Evolutionary conservation across 139 green algal species (phyloP).

Genomic region (Diplosphaera chodatii): DNA sequence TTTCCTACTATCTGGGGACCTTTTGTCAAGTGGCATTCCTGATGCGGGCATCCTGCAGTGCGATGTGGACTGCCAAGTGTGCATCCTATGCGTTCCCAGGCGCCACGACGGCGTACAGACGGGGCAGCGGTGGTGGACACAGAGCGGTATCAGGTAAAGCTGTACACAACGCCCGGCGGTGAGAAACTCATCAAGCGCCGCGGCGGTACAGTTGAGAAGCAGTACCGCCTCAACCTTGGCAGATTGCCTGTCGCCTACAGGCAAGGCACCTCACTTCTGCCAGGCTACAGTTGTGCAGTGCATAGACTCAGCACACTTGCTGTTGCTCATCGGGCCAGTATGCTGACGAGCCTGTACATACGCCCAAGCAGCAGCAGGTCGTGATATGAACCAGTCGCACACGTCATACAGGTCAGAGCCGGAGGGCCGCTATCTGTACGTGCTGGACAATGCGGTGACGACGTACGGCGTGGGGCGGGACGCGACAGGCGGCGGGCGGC

Average conservation of each 20-base stretch:
- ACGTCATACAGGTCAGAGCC: conserved; percentile 37
- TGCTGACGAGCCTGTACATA: no score
- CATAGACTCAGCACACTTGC: no score
- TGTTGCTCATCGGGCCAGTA: no score
- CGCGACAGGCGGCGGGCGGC: conserved; percentile 15
- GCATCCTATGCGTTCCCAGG: not conserved
- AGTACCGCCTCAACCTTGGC: conserved; percentile 63
- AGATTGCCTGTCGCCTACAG: conserved; percentile 73
- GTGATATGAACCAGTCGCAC: no score
- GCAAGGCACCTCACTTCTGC: conserved; percentile 1
- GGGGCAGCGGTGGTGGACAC: conserved; percentile 63
- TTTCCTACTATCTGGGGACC: no score
- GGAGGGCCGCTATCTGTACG: conserved; percentile 57
- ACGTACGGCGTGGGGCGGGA: conserved; percentile 38
- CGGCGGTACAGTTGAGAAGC: conserved; percentile 59
- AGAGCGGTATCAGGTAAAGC: conserved; percentile 42
- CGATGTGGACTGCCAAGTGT: no score
- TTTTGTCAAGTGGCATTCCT: no score
- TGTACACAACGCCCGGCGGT: conserved; percentile 62
- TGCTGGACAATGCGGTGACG: conserved; percentile 65
- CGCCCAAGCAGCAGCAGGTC: no score
- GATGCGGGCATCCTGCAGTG: no score
- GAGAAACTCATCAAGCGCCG: conserved; percentile 57
- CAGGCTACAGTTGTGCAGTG: no score
- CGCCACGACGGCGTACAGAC: conserved; percentile 64